phyloP scores from a whole-genome alignment of 2,329 filamentous ascomycete species.

The Colletotrichum viniferum region DNA sequence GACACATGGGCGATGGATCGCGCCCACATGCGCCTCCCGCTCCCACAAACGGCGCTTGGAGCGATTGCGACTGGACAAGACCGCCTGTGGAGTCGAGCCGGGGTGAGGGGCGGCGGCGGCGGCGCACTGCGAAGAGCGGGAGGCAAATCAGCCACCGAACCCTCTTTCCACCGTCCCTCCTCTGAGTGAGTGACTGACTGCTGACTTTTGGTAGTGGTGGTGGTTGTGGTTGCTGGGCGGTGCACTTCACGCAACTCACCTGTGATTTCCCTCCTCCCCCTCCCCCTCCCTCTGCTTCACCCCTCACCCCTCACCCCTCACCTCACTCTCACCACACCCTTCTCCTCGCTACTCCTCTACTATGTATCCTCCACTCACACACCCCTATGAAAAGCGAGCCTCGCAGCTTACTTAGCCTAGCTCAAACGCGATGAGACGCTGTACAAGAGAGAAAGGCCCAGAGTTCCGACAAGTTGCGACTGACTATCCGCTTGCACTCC shows the following conservation, averaged over 20 bases:
- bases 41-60: slow-evolving; percentile 13
- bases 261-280: not conserved
- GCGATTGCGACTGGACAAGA: slow-evolving; percentile 11
- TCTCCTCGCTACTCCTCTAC: not conserved
- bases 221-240: not conserved
- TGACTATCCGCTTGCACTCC: not conserved
- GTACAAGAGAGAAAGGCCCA: not conserved
- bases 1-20: slow-evolving; percentile 7
- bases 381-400: not conserved
- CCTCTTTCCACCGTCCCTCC: not conserved
- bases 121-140: not conserved
- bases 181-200: not conserved
- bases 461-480: not conserved
- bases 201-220: not conserved
- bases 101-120: not conserved
- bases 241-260: not conserved
- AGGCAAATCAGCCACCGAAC: slow-evolving; percentile 10
- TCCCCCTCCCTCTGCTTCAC: not conserved
- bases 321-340: not conserved
- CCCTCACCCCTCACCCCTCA: not conserved
- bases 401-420: not conserved
- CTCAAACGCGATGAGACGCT: not conserved
- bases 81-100: not conserved
- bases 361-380: not conserved
- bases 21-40: slow-evolving; percentile 15